phyloP scores from a whole-genome alignment of 1,284 basidiomycete genomes.

The Puccinia polysora region DNA sequence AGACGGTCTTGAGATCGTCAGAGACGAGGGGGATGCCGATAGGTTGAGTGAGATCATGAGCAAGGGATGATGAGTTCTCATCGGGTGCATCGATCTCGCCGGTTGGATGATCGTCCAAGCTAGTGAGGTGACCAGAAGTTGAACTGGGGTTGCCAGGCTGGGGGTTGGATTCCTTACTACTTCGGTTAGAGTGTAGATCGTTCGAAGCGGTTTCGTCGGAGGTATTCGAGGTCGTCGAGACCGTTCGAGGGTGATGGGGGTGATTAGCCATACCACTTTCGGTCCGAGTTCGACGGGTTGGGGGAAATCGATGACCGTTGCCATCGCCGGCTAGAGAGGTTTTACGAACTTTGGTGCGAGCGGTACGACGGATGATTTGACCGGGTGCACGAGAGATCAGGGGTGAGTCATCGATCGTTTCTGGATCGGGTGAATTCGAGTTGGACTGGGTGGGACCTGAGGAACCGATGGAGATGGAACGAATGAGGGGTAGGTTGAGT shows the following conservation, averaged over 20 bases:
- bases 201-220: constrained; percentile 46
- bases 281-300: constrained; percentile 15
- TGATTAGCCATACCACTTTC: constrained; percentile 19
- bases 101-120: not conserved
- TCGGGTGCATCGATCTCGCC: too few relatives aligned
- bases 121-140: not conserved
- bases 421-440: constrained; percentile 54
- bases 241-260: constrained; percentile 19
- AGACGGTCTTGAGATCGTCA: not conserved
- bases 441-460: constrained; percentile 8
- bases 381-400: constrained; percentile 83
- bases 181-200: constrained; percentile 13
- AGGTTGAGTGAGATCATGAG: not conserved
- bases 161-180: constrained; percentile 10
- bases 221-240: constrained; percentile 46
- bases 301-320: constrained; percentile 70
- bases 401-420: constrained; percentile 70
- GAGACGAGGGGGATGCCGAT: not conserved
- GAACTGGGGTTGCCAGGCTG: not conserved
- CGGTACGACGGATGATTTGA: constrained; percentile 81
- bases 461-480: not conserved
- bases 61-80: too few relatives aligned
- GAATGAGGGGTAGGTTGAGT: not conserved
- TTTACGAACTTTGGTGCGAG: constrained; percentile 92
- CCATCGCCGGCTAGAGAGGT: constrained; percentile 69